Evolutionary conservation across 768 basidiomycete species (phyloP).

Genomic region (Tricholoma hemisulphureum): DNA sequence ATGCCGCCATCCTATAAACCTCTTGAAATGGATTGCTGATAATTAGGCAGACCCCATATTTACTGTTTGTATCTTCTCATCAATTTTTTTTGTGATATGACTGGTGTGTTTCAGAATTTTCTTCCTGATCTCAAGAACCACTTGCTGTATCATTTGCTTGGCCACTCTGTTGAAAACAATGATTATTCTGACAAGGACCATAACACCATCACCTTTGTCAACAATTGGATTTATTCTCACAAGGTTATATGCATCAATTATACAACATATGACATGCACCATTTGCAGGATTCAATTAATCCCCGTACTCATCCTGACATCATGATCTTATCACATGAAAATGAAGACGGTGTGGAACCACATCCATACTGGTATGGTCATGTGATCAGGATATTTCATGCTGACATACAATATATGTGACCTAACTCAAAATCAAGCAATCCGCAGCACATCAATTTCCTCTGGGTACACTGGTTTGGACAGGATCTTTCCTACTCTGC

Average conservation of each 20-base stretch:
- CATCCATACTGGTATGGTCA: conserved; percentile 38
- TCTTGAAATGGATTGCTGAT: no score
- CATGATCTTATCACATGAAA: no score
- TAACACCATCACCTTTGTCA: not conserved
- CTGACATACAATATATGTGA: not conserved
- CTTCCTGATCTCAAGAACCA: conserved; percentile 25
- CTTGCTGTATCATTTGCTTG: conserved; percentile 21
- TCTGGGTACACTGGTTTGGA: not conserved
- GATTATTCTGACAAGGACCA: not conserved
- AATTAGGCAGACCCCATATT: no score
- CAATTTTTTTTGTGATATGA: no score
- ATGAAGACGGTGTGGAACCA: not conserved
- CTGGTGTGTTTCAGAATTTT: conserved; percentile 29
- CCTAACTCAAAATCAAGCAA: not conserved
- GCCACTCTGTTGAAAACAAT: not conserved
- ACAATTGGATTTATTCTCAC: not conserved
- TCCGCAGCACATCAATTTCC: not conserved
- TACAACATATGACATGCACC: conserved; percentile 41
- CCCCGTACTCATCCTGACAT: no score
- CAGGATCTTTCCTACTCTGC: not conserved
- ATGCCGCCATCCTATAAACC: no score
- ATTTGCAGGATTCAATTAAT: conserved; percentile 43
- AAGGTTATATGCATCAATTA: conserved; percentile 33
- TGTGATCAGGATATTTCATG: conserved; percentile 23
- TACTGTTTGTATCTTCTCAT: no score